Base-by-base conservation (phyloP, 371 early-diverging fungal genomes). In the Phascolomyces articulosus region DNA sequence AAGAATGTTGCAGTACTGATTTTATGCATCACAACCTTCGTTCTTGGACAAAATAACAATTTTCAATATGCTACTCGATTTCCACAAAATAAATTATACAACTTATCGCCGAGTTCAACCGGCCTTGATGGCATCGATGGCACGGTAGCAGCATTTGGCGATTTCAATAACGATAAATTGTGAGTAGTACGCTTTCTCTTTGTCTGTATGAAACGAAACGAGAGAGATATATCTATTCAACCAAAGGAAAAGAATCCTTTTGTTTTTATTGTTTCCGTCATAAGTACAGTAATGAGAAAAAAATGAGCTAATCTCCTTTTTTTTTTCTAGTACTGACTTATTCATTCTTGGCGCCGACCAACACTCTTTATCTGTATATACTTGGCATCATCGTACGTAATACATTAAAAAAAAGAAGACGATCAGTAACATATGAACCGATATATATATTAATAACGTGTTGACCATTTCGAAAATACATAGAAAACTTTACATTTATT, bases 81-180 rank as follows among this genome's bases (percentile, higher is more conserved):
- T 27, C 79, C 82, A 38, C 68, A 77, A 41, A 72, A 70, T 55
- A 75, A 77, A 57, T 59, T 82, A 2, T 82, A 82, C 53, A 69
- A 58, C 27, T 48, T 82, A 28, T 63, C 74, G 4, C 71, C 79
- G 38, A 44, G 58, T 18, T 65, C 70, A 2, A 71, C 77, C 34
- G 91, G 90, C 21, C 77, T 95, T 2, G 83, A 78, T 34, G 71
- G 74, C 16, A 72, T 93, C 20, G 80, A 88, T 40, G 95, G 94
- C 24, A 87, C 90, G 6, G 82, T 91, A 15, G 90, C 87, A 21
- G 95, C 94, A 0, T 93, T 93, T 82, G 94, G 87, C 23, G 95
- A 95, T 72, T 90, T 93, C 41, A 90, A 93, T 72, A 87, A 86
- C n/a, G 93, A 92, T 71, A 93, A 94, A 71, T 87, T 73, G 90